These are phyloP conservation scores for Beauveria sp. DNA, from an alignment of 2,329 filamentous ascomycete genomes.

Conservation along the genomic window DNA sequence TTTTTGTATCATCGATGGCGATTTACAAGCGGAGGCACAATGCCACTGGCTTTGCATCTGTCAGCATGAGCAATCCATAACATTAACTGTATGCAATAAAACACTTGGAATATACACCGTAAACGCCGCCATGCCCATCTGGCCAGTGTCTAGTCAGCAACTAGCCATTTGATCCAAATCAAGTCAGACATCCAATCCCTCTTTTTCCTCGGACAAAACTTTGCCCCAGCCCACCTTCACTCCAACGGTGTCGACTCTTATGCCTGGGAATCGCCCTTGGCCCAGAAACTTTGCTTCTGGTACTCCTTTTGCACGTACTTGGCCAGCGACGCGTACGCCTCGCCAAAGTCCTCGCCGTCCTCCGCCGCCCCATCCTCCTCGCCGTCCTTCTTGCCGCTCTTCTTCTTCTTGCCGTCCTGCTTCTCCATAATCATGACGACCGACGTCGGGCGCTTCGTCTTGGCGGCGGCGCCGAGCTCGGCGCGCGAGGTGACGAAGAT, in stretches of 20 bases:
- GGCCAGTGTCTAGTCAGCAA: conserved; percentile 14
- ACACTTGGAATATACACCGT: conserved; percentile 9
- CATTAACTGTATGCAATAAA: conserved; percentile 8
- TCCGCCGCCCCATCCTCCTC: conserved; percentile 34
- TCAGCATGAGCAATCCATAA: neutral
- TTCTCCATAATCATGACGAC: conserved; percentile 81
- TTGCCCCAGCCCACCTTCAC: too few species aligned
- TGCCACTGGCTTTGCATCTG: too few species aligned
- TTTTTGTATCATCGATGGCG: too few species aligned
- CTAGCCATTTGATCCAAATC: conserved; percentile 17
- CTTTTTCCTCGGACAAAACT: neutral
- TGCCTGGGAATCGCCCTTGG: conserved; percentile 29
- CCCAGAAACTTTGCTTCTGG: conserved; percentile 47
- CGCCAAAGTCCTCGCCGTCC: conserved; percentile 52
- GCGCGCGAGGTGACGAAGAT: conserved; percentile 89
- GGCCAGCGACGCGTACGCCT: conserved; percentile 56
- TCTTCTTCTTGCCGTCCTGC: conserved; percentile 38
- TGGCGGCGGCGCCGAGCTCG: conserved; percentile 86
- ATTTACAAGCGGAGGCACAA: too few species aligned
- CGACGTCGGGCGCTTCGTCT: conserved; percentile 92
- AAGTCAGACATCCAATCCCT: conserved; percentile 23
- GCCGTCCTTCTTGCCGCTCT: conserved; percentile 31
- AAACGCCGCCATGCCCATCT: conserved; percentile 28
- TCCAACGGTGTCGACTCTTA: neutral
- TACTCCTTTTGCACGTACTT: conserved; percentile 61